phyloP scores from a whole-genome alignment of 352 stramenopile species.

The Blastocystis sp. region DNA sequence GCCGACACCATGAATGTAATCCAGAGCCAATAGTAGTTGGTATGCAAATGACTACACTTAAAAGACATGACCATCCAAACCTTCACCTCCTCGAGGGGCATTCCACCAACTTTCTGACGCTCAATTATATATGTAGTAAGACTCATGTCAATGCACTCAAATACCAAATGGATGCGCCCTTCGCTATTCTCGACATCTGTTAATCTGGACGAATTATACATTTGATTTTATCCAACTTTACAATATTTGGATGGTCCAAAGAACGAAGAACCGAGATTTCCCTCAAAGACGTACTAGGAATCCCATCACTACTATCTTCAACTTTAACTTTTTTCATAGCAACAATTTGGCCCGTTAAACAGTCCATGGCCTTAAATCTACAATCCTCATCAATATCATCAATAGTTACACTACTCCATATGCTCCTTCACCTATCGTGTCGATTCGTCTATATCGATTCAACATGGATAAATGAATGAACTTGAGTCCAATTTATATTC shows the following conservation, averaged over 20 bases:
- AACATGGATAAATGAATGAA: constrained; percentile 10
- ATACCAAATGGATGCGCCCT: constrained; percentile 57
- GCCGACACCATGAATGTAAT: constrained; percentile 77
- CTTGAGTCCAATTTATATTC: not conserved
- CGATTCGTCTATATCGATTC: constrained; percentile 38
- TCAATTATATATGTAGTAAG: constrained; percentile 41
- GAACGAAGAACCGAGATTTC: constrained; percentile 95
- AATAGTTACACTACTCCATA: constrained; percentile 23
- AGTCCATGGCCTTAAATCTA: constrained; percentile 60
- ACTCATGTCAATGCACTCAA: constrained; percentile 49
- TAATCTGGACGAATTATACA: not conserved
- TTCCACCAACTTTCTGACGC: constrained; percentile 69
- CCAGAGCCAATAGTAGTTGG: constrained; percentile 74
- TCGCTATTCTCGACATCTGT: constrained; percentile 56
- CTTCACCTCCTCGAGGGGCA: constrained; percentile 73
- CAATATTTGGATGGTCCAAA: constrained; percentile 94
- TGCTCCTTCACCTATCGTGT: constrained; percentile 51
- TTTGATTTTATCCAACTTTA: constrained; percentile 69
- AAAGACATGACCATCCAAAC: constrained; percentile 27
- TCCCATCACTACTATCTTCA: constrained; percentile 82
- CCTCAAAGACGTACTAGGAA: constrained; percentile 90
- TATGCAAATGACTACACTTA: constrained; percentile 72
- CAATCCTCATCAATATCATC: not conserved
- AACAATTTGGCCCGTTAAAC: constrained; percentile 53
- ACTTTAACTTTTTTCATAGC: constrained; percentile 61